Conservation (phyloP, 495 filamentous ascomycete genomes). For the Podospora pseudocomata region DNA sequence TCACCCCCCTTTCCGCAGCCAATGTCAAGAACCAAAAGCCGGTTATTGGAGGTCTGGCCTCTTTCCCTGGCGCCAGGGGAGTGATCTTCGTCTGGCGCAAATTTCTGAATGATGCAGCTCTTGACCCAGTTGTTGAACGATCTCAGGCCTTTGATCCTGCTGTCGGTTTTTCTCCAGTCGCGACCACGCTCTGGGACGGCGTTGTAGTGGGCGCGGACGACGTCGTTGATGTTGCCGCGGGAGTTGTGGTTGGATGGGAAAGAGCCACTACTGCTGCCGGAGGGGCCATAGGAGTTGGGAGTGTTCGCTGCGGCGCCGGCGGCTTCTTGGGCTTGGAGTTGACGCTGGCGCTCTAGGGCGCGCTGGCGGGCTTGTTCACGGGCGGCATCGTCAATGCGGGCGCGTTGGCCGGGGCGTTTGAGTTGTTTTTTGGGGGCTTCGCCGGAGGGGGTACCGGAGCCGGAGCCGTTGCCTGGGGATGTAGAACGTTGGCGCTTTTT, state of each 20-base stretch:
- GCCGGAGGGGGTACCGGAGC: slow-evolving; percentile 24
- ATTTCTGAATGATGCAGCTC: slow-evolving; percentile 93
- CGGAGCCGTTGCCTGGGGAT: slow-evolving; percentile 21
- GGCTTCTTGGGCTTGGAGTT: slow-evolving; percentile 47
- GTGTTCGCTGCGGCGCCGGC: slow-evolving; percentile 23
- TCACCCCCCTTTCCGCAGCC: slow-evolving; percentile 98
- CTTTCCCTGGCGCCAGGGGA: slow-evolving; percentile 54
- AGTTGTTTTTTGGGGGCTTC: slow-evolving; percentile 59
- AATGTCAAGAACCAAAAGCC: slow-evolving; percentile 80
- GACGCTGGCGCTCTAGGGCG: slow-evolving; percentile 62
- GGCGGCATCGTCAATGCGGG: slow-evolving; percentile 69
- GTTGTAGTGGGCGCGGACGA: slow-evolving; percentile 92
- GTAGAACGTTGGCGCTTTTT: slow-evolving; percentile 48
- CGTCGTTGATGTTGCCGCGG: slow-evolving; percentile 66
- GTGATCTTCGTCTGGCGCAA: slow-evolving; percentile 74
- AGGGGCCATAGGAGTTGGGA: neutral
- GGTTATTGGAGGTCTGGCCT: slow-evolving; percentile 46
- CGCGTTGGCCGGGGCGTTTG: slow-evolving; percentile 80
- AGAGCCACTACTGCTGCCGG: neutral
- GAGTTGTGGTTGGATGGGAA: slow-evolving; percentile 14
- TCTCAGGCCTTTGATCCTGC: slow-evolving; percentile 87
- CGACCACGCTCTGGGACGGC: slow-evolving; percentile 87
- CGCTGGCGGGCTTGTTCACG: slow-evolving; percentile 64
- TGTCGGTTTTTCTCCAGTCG: slow-evolving; percentile 91
- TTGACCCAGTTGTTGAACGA: slow-evolving; percentile 99